Base-by-base conservation (phyloP, 805 yeast genomes). In the Starmerella bombi region DNA sequence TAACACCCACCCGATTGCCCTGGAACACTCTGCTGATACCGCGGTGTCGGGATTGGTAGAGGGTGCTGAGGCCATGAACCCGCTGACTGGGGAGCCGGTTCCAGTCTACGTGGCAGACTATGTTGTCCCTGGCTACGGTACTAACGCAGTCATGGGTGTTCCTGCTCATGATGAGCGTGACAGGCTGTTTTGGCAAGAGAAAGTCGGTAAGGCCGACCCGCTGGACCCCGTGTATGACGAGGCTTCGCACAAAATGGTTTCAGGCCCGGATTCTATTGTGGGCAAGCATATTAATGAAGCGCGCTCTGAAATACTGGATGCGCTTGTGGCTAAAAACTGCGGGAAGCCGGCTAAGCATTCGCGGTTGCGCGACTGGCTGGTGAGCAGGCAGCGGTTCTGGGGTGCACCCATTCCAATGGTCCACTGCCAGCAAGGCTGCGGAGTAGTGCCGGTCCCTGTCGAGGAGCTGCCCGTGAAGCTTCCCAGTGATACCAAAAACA, bases 401-500 rank as follows among this genome's bases (percentile, higher is more conserved):
- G 98, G 98, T 20, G 91, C 96, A 0, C 98, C 98, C 2, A 91
- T 91, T 40, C 98, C 98, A 4, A 84, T 91, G 16, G 69, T 91
- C 21, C 91, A 91, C 54, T 91, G 98, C 63, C 70, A 68, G 5
- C 27, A 23, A 48, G 59, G 22, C 2, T 91, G 98, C 66, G 98
- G 98, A 1, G 62, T 77, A 0, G 95, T 88, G 1, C 81, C 97
- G 0, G 97, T 91, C 16, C 96, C 96, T 0, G 93, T 81, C 31
- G 63, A 72, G 2, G 77, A 86, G 21, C 65, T 91, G 15, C 98
- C 98, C 0, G 94, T 91, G 0, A 34, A 65, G 28, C 69, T 91
- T 27, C 97, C 97, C 0, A 68, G 69, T 10, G 52, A 55, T 29
- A 30, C 39, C 25, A 40, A 42, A 12, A 75, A 75, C 0, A 79